Evolutionary conservation across 768 basidiomycete species (phyloP).

Genomic region (Rickenella mellea): DNA sequence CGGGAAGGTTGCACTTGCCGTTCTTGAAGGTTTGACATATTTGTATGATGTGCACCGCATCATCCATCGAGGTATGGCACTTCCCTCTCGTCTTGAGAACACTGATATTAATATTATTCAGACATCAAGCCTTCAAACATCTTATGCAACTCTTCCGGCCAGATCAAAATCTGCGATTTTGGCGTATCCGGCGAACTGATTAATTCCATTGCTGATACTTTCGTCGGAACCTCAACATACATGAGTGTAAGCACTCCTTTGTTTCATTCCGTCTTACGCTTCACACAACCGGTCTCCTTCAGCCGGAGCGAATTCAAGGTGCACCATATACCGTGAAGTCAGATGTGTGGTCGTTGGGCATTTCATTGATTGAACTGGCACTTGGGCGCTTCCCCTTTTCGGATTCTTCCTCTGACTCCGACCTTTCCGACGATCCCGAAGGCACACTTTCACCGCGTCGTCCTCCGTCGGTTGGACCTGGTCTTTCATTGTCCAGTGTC

Average conservation of each 20-base stretch:
- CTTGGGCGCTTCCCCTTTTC: slow-evolving; percentile 96
- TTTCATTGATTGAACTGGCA: slow-evolving; percentile 93
- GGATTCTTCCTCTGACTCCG: slow-evolving; percentile 65
- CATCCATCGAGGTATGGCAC: slow-evolving; percentile 85
- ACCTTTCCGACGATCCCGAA: slow-evolving; percentile 63
- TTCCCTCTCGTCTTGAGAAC: background rate
- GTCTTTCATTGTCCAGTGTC: background rate
- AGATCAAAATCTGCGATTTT: slow-evolving; percentile 99
- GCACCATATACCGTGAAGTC: slow-evolving; percentile 98
- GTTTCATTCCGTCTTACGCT: slow-evolving; percentile 4
- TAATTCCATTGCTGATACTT: slow-evolving; percentile 98
- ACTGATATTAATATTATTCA: slow-evolving; percentile 21
- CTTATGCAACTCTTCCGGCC: slow-evolving; percentile 84
- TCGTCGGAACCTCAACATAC: slow-evolving; percentile 97
- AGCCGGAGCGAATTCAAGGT: slow-evolving; percentile 99
- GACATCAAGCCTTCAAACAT: slow-evolving; percentile 99
- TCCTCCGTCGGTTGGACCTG: slow-evolving; percentile 38
- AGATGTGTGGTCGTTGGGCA: slow-evolving; percentile 97
- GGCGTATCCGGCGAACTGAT: slow-evolving; percentile 98
- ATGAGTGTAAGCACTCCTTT: slow-evolving; percentile 87
- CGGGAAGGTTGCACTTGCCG: slow-evolving; percentile 88
- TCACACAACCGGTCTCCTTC: slow-evolving; percentile 10
- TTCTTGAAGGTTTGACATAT: slow-evolving; percentile 91
- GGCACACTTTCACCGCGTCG: slow-evolving; percentile 68
- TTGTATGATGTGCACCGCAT: slow-evolving; percentile 96